These are phyloP conservation scores for Drechslerella coelobrocha DNA, from an alignment of 2,329 filamentous ascomycete species.

Conservation along the genomic window DNA sequence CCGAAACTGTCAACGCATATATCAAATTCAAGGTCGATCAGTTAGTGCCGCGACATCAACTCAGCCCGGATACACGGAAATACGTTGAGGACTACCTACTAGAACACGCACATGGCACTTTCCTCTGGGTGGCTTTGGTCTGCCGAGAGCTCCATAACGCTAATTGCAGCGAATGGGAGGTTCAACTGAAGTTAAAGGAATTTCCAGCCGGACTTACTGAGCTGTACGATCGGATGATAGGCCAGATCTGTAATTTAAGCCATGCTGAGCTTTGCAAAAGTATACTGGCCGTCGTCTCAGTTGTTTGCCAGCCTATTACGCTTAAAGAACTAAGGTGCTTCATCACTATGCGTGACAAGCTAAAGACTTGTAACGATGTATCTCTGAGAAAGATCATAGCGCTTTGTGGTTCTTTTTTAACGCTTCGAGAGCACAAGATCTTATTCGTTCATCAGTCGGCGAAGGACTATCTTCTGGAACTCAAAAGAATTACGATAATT, in stretches of 20 bases:
- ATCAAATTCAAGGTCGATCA: conserved; percentile 57
- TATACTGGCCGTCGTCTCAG: conserved; percentile 56
- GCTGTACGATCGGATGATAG: conserved; percentile 59
- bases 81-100: conserved; percentile 53
- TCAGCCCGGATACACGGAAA: conserved; percentile 50
- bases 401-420: conserved; percentile 60
- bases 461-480: conserved; percentile 58
- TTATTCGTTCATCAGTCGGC: conserved; percentile 61
- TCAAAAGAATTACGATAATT: conserved; percentile 53
- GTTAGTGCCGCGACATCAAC: conserved; percentile 55
- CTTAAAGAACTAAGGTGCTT: background rate
- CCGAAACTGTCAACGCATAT: conserved; percentile 57
- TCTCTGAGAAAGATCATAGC: conserved; percentile 55
- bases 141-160: conserved; percentile 56
- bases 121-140: too few species aligned
- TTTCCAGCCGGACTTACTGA: conserved; percentile 58
- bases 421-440: conserved; percentile 55
- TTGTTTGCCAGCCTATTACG: background rate
- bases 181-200: conserved; percentile 46
- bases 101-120: conserved; percentile 58
- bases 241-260: conserved; percentile 55
- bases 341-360: conserved; percentile 28
- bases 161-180: conserved; percentile 44
- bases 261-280: conserved; percentile 56
- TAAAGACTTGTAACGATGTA: conserved; percentile 36